Base-by-base conservation (phyloP, 768 basidiomycete genomes). In the Mycena vulgaris region DNA sequence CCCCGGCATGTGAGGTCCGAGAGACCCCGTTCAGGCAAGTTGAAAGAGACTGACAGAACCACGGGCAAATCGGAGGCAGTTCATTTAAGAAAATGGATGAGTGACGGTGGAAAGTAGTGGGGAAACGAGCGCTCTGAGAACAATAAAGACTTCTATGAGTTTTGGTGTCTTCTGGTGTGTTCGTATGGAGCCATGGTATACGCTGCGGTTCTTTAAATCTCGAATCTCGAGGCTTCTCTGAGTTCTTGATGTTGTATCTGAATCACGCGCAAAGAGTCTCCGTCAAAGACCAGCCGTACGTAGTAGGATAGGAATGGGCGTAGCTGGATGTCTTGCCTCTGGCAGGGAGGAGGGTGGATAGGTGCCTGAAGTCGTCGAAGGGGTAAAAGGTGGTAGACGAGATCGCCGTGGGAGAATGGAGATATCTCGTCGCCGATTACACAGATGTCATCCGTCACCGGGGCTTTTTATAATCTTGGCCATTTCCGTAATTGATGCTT, bases 21-120 rank as follows among this genome's bases (percentile, higher is more conserved):
- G 21, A 37, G 57, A 42, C 19, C 37, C 62, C 45, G 47, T 70
- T 65, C 58, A 47, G 59, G 64, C 10, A 70, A 25, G 25, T 49
- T 56, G 47, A 70, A 66, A n/a, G 60, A 27, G 66, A 61, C 21
- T 61, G 27, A 51, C 31, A 69, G 69, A 63, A 62, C 40, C 68
- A 68, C 19, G 57, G 59, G 56, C 56, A 42, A 19, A 37, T 21
- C 69, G 63, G 63, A 35, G 47, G 59, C 69, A 66, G 25, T 70
- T 70, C 59, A 70, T 70, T 23, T 35, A 40, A 25, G 16, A 33
- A 19, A 33, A 47, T 59, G 40, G 31, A 63, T 16, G 48, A 45
- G n/a, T 35, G 39, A 25, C 28, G 35, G 49, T 37, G 30, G 56
- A 23, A 19, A 10, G 5, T 39, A 35, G 13, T 9, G 49, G 28